These are phyloP conservation scores for Colletotrichum sublineola DNA, from an alignment of 2,329 filamentous ascomycete genomes.

Conservation along the genomic window DNA sequence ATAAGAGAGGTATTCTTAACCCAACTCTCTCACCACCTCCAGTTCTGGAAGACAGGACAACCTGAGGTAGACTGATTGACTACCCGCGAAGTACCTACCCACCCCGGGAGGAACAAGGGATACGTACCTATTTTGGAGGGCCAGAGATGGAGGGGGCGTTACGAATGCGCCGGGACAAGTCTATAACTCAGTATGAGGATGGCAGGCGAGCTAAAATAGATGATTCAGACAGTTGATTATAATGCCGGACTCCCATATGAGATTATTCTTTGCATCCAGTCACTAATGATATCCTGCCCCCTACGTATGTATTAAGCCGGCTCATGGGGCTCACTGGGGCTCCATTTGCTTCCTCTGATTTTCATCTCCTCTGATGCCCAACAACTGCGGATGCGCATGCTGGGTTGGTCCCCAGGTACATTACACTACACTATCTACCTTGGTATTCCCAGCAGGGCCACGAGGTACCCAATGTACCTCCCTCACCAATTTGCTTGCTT, in stretches of 20 bases:
- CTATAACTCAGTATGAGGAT: conserved; percentile 39
- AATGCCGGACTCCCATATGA: not conserved
- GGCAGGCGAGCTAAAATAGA: conserved; percentile 31
- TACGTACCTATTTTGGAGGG: conserved; percentile 17
- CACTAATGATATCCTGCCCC: not conserved
- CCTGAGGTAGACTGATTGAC: too few species aligned
- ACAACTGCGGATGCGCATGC: conserved; percentile 18
- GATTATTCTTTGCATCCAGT: not conserved
- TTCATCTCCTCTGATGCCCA: conserved; percentile 21
- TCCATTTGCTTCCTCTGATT: conserved; percentile 9
- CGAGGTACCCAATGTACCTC: not conserved
- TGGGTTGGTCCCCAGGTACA: conserved; percentile 1
- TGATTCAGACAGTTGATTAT: conserved; percentile 23
- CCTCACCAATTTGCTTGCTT: not conserved
- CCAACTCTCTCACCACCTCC: not conserved
- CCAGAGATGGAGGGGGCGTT: conserved; percentile 33
- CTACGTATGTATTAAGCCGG: not conserved
- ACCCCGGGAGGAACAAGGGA: not conserved
- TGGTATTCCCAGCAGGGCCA: conserved; percentile 1
- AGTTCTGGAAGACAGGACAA: conserved; percentile 1
- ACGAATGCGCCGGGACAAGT: conserved; percentile 33
- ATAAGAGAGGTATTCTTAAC: not conserved
- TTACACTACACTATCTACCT: too few species aligned
- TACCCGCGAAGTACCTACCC: too few species aligned
- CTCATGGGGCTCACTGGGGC: not conserved